Conservation (phyloP, 176 grass and related monocot genomes). For the Aechmea fasciata region DNA sequence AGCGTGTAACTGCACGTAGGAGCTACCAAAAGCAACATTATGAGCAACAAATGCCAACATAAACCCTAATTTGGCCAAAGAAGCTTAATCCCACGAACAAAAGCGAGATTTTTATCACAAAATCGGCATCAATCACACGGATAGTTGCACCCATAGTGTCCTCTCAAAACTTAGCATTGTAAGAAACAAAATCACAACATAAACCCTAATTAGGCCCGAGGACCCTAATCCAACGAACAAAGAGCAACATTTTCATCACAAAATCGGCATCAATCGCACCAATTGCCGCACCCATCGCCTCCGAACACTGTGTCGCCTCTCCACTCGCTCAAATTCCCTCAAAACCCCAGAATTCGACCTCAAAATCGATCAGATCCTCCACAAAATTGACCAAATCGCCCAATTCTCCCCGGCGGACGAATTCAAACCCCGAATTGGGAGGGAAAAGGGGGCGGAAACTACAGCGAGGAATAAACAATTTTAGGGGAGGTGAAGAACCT, state of each 20-base stretch:
- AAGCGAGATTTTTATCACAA: background rate
- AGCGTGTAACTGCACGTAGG: background rate
- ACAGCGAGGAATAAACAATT: background rate
- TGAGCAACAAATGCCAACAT: background rate
- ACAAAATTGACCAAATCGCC: background rate
- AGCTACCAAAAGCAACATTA: background rate
- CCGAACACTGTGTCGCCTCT: background rate
- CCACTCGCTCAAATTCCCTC: background rate
- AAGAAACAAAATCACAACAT: background rate
- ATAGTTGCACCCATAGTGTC: background rate
- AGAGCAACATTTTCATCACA: background rate
- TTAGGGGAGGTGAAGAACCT: background rate
- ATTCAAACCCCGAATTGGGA: background rate
- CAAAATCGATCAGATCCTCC: background rate
- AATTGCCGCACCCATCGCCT: background rate
- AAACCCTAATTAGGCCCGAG: background rate
- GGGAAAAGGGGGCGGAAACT: background rate
- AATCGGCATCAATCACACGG: background rate
- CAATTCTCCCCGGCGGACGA: background rate
- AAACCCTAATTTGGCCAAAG: background rate
- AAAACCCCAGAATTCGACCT: background rate
- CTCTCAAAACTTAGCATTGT: background rate
- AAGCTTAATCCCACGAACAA: background rate
- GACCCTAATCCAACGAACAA: background rate
- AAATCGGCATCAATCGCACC: background rate